Evolutionary conservation across 495 filamentous ascomycete genomes (phyloP), one percentile per base, ranked within the genome.

Genomic region (Aspergillus mulundensis): DNA sequence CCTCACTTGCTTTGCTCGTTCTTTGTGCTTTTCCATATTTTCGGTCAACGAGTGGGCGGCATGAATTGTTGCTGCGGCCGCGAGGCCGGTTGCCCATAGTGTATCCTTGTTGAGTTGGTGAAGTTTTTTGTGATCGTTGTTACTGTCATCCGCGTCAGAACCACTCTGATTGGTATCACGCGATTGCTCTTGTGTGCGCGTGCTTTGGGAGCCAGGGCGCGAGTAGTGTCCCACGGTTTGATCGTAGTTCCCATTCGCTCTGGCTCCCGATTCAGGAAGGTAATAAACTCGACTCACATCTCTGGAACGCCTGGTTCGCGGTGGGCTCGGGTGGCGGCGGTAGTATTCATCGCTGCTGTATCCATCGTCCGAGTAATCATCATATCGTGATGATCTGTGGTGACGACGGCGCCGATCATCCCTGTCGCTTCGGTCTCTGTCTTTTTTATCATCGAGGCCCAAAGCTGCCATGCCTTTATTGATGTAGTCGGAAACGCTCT

Each of bases 1-100:
- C 32, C 77, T 77, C 19, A 95, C 81, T 50, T 84, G 80, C 65
- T 87, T 81, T 59, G 83, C 77, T 57, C 89, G 79, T 57, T 84
- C 73, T 49, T 91, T 81, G 38, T 87, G 83, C 61, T 87, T 86
- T 69, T 88, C 86, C 74, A 92, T 80, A 63, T 82, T 87, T 59
- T 81, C 78, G 71, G 92, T 89, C 53, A 95, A 79, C 53, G 79
- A 84, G 67, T 95, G 87, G 7, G 87, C 89, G 44, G 90, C 90
- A 71, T 95, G 91, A 58, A 95, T 90, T 36, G 91, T 94, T 53
- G 91, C 91, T 56, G 95, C 87, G 50, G 86, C 86, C 30, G 91
- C 91, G 60, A 96, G 71, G 40, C 91, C 89, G 44, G 89, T 84
- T 45, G 90, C 91, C 57, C 95, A 62, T 65, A 92, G 69, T 79